Evolutionary conservation across 2,329 filamentous ascomycete species (phyloP).

Genomic region (Hypoxylon sp.): DNA sequence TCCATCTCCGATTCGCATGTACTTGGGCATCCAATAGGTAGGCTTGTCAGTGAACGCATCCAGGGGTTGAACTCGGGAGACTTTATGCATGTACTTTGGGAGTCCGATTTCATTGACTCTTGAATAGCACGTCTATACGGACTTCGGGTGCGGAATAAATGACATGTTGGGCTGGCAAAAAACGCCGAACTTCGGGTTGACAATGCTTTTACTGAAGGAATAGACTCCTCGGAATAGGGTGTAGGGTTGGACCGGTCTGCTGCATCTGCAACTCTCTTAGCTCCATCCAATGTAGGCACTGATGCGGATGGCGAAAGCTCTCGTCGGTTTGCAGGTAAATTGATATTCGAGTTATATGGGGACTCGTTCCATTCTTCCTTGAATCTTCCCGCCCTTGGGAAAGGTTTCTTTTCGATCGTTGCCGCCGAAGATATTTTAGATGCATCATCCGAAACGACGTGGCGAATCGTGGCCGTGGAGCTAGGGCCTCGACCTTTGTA

Average conservation of each 20-base stretch:
- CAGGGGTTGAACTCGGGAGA: slow-evolving; percentile 49
- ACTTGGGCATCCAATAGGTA: slow-evolving; percentile 53
- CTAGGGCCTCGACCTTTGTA: slow-evolving; percentile 6
- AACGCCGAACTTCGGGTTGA: slow-evolving; percentile 58
- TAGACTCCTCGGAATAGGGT: slow-evolving; percentile 24
- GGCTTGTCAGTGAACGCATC: slow-evolving; percentile 52
- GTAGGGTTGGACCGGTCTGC: neutral
- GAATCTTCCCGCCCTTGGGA: neutral
- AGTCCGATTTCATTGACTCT: slow-evolving; percentile 54
- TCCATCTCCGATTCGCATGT: slow-evolving; percentile 52
- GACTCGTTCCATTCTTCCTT: neutral
- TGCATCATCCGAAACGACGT: slow-evolving; percentile 37
- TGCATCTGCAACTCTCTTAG: slow-evolving; percentile 35
- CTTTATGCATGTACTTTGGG: slow-evolving; percentile 39
- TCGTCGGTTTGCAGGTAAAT: neutral
- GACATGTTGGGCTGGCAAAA: slow-evolving; percentile 60
- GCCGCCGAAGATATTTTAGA: slow-evolving; percentile 31
- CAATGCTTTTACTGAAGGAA: slow-evolving; percentile 43
- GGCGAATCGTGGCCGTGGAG: slow-evolving; percentile 40
- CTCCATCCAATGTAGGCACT: neutral
- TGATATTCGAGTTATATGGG: neutral
- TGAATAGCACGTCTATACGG: slow-evolving; percentile 63
- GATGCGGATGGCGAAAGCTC: slow-evolving; percentile 12
- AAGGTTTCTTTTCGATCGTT: slow-evolving; percentile 8
- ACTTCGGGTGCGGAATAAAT: slow-evolving; percentile 63